Conservation (phyloP, 1,284 basidiomycete species). For the Ustilago esculenta region DNA sequence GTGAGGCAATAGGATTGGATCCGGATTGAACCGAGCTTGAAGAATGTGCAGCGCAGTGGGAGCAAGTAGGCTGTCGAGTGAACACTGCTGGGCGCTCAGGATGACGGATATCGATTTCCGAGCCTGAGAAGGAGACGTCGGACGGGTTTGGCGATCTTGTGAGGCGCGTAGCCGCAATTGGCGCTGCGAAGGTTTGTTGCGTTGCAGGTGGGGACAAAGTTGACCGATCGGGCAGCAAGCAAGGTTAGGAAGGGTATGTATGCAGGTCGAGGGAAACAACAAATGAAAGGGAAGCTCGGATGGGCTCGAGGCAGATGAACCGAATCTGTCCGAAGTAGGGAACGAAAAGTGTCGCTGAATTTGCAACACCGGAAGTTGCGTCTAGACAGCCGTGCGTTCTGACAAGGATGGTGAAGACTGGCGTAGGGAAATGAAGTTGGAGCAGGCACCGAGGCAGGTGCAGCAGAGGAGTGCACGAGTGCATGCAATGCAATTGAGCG, state of each 20-base stretch:
- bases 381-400: constrained; percentile 14
- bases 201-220: constrained; percentile 22
- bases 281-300: constrained; percentile 21
- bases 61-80: constrained; percentile 7
- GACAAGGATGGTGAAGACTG: neutral
- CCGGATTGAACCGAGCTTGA: constrained; percentile 14
- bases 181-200: constrained; percentile 23
- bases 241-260: constrained; percentile 41
- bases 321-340: constrained; percentile 11
- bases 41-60: neutral
- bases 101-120: constrained; percentile 33
- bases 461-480: neutral
- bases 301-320: constrained; percentile 18
- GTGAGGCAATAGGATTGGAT: neutral
- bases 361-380: constrained; percentile 30
- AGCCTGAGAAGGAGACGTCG: neutral
- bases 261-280: constrained; percentile 26
- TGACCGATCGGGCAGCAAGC: constrained; percentile 36
- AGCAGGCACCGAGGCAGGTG: constrained; percentile 4
- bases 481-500: neutral
- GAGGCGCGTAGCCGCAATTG: constrained; percentile 22
- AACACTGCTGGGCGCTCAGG: no score
- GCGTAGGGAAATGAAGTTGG: constrained; percentile 7
- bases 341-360: constrained; percentile 1
- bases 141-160: constrained; percentile 5